These are phyloP conservation scores for Phytopythium kandeliae DNA, from an alignment of 352 stramenopile species.

Conservation along the genomic window DNA sequence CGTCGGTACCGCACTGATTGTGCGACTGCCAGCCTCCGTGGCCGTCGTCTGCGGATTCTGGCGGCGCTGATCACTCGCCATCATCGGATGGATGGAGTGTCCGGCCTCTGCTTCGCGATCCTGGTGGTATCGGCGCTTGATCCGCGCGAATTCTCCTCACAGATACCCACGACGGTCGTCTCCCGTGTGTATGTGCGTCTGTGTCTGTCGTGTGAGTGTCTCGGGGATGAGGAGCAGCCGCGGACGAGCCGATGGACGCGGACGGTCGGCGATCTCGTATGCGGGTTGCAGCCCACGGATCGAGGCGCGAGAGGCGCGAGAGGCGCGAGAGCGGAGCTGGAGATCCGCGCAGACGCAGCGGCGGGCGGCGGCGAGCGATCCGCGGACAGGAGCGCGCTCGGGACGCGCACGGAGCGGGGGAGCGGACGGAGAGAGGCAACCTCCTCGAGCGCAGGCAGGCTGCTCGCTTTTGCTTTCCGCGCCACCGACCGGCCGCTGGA, in stretches of 20 bases:
- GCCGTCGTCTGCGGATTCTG: conserved; percentile 1
- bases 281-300: background rate
- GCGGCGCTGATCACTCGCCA: conserved; percentile 33
- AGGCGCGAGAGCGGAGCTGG: background rate
- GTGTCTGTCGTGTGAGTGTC: too few species aligned
- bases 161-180: background rate
- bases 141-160: background rate
- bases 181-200: too few species aligned
- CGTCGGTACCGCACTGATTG: background rate
- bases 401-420: background rate
- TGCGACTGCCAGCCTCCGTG: background rate
- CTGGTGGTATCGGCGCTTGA: background rate
- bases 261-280: background rate
- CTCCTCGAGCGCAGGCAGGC: background rate
- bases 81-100: conserved; percentile 16
- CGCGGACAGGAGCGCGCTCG: background rate
- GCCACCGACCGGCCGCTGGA: conserved; percentile 4
- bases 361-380: background rate
- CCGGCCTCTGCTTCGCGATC: background rate
- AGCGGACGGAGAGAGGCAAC: background rate
- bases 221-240: background rate
- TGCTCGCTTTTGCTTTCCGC: conserved; percentile 5
- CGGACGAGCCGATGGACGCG: background rate
- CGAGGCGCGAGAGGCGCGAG: background rate
- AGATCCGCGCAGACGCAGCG: background rate